Evolutionary conservation across 2,329 filamentous ascomycete genomes (phyloP), one percentile per base, ranked within the genome.

Genomic region (Arthrobotrys sinensis): DNA sequence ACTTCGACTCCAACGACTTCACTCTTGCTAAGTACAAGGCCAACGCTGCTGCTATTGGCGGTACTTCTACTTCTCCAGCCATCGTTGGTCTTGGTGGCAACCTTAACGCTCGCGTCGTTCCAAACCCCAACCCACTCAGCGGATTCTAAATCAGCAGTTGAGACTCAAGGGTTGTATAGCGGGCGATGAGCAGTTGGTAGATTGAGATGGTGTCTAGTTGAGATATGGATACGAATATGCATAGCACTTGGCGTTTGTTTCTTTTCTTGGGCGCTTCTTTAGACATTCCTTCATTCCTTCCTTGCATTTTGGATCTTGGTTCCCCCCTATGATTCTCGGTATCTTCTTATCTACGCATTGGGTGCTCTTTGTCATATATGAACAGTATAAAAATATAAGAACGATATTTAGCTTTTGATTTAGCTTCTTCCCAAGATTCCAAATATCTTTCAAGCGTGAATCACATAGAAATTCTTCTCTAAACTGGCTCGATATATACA

Each of bases 91-190:
- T 16, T 19, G 45, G 45, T 36, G 75, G 75, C n/a, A 62, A 43
- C 11, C 48, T 66, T 16, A 12, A 55, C 3, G 68, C 68, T 32
- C 69, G 69, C 16, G 36, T 66, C n/a, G 24, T 68, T 50, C 67
- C 62, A 12, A 78, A 78, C 53, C 75, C 75, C 6, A 78, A 78
- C 63, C 75, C 75, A 34, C 45, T 53, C 52, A 78, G 75, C 53
- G 75, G 75, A 14, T 78, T 78, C 63, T 77, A 78, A 78, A 66
- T 28, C 14, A 38, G 3, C 36, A 16, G n/a, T n/a, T 19, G 3
- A 34, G n/a, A 16, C 19, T n/a, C 11, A 28, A 8, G 5, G 4
- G 19, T 19, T 55, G 2, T 28, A 2, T 28, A 28, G 24, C 24
- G 24, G 28, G 48, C 16, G 5, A 11, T n/a, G 28, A 38, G 8